Evolutionary conservation across 164 flowering plant species (phyloP), one percentile per base, ranked within the genome.

Genomic region (Tinospora cordifolia): DNA sequence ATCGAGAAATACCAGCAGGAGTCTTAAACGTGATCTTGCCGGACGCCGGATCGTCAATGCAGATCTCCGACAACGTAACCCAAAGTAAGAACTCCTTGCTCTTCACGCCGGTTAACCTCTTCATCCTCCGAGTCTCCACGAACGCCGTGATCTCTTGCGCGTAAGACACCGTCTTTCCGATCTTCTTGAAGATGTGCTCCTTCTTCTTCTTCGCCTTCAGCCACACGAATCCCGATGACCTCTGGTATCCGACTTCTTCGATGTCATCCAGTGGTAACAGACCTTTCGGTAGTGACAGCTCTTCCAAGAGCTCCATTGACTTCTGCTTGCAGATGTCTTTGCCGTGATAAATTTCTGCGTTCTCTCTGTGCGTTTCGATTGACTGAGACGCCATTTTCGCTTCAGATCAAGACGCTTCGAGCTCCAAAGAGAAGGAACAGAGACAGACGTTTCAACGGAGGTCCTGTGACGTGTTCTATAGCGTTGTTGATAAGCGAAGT

Each of bases 21-120:
- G 73, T 79, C 46, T 62, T 77, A 54, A 81, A 79, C 13, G 73
- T 63, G 46, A 81, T 79, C 60, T 70, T 79, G 8, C 71, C 78
- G 27, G 75, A 64, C 21, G 24, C 10, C 0, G 77, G 73, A 40
- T 76, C 74, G 25, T 72, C 63, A 30, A 84, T 72, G 38, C 8
- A 80, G 51, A 89, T 87, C 8, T 87, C 91, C 9, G 76, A 68
- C 12, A 87, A 26, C 3, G 86, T 40, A 7, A 87, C 71, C 93
- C 93, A 89, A 15, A 89, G 72, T 73, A 89, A 63, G n/a, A 87
- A 62, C 85, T 87, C 88, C 82, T 83, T 87, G 71, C 81, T 85
- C 81, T 87, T 89, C 13, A 87, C 84, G 0, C 91, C 91, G 0
- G 85, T 87, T 40, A 87, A 64, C 30, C 63, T 72, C 80, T 77